Percentiles rank a stretch among this genome's conserved stretches.
Evolutionary conservation across 1,284 basidiomycete genomes (phyloP).

Genomic region (Cutaneotrichosporon mucoides): DNA sequence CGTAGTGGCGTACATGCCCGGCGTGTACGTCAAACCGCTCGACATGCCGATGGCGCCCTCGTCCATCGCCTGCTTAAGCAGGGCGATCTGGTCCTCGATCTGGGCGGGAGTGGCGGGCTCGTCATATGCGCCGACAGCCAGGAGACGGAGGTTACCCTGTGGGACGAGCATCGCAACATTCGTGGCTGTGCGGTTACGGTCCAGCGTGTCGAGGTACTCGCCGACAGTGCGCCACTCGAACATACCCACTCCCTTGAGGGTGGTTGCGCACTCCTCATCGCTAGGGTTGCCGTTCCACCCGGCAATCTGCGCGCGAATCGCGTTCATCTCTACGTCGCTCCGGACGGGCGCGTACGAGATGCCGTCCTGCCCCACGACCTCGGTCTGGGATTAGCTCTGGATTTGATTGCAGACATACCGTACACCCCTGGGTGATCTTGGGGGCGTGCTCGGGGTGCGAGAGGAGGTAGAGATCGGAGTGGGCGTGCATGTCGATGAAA

Average conservation of each 20-base stretch:
- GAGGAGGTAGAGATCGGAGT: conserved; percentile 44
- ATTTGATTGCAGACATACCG: conserved; percentile 23
- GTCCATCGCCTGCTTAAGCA: conserved; percentile 33
- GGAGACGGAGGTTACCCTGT: conserved; percentile 44
- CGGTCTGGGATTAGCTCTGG: conserved; percentile 25
- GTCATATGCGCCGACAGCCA: conserved; percentile 41
- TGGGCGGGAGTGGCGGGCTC: conserved; percentile 24
- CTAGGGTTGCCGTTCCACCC: conserved; percentile 48
- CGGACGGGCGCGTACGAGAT: conserved; percentile 43
- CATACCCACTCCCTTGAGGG: conserved; percentile 28
- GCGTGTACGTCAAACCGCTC: conserved; percentile 46
- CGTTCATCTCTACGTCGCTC: conserved; percentile 17
- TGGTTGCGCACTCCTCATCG: conserved; percentile 28
- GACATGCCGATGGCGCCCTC: conserved; percentile 48
- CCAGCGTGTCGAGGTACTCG: conserved; percentile 42
- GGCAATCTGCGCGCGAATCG: conserved; percentile 44
- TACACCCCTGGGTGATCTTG: conserved; percentile 47
- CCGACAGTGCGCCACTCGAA: conserved; percentile 36
- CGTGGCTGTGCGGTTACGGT: conserved; percentile 35
- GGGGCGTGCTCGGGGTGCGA: conserved; percentile 40
- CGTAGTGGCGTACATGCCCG: conserved; percentile 48
- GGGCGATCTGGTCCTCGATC: conserved; percentile 28
- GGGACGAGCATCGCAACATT: conserved; percentile 48
- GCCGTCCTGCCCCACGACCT: conserved; percentile 48
- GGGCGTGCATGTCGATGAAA: conserved; percentile 49